Conservation (phyloP, 2,329 filamentous ascomycete species). For the Beauveria pseudobassiana region DNA sequence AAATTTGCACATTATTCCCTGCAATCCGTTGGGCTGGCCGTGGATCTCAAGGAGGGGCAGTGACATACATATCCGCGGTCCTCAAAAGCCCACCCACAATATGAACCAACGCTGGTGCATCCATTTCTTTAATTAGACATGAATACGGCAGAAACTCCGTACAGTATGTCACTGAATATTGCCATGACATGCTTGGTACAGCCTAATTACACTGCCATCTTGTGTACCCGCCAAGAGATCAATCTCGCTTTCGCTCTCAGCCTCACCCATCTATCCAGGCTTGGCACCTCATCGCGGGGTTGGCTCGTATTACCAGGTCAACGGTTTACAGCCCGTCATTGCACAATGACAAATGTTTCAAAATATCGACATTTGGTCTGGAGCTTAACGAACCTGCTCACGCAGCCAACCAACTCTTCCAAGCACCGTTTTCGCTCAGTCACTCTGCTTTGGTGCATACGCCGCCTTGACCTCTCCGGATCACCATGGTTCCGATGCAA, state of each 20-base stretch:
- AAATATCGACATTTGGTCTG: no score
- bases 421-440: not conserved
- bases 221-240: not conserved
- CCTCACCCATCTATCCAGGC: no score
- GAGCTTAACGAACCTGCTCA: no score
- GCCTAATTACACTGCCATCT: not conserved
- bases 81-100: no score
- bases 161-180: not conserved
- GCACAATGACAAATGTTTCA: no score
- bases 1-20: no score
- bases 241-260: no score
- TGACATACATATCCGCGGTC: not conserved
- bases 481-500: not conserved
- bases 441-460: not conserved
- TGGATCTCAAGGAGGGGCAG: not conserved
- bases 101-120: no score
- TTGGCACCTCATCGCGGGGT: not conserved
- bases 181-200: not conserved
- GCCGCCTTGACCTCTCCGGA: slow-evolving; percentile 8
- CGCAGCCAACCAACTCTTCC: no score
- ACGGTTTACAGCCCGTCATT: no score
- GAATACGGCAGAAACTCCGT: not conserved
- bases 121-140: not conserved
- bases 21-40: not conserved
- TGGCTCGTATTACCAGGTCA: no score